Conservation (phyloP, 345 rosid species). For the Eucalyptus sp. region DNA sequence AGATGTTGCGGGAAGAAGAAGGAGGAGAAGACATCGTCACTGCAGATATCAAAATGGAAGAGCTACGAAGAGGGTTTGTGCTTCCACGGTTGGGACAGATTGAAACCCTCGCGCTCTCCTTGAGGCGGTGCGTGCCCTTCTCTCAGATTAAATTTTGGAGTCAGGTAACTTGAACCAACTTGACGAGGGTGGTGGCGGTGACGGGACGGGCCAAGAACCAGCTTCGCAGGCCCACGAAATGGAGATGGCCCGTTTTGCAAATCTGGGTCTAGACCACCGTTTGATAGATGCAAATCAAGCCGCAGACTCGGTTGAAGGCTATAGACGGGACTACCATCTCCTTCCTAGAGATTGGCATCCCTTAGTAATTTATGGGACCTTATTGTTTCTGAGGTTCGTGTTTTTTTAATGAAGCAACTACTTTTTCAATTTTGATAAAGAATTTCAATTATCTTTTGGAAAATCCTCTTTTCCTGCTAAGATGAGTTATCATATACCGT, state of each 20-base stretch:
- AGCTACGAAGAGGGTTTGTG: no score
- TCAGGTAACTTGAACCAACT: fast-evolving
- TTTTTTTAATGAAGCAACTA: neutral
- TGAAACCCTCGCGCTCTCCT: fast-evolving
- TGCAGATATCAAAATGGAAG: neutral
- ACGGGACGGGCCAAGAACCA: no score
- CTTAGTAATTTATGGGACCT: no score
- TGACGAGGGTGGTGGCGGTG: no score
- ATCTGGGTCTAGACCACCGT: no score
- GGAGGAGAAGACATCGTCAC: neutral
- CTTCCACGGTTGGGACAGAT: no score
- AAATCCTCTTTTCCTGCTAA: fast-evolving
- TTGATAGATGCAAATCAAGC: no score
- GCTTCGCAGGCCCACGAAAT: fast-evolving
- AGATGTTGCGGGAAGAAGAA: neutral
- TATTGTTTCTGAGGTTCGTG: fast-evolving
- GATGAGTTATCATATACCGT: neutral
- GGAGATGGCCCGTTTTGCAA: fast-evolving
- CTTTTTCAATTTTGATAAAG: neutral
- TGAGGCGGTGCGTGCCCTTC: no score
- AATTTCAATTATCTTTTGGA: no score
- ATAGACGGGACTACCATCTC: no score
- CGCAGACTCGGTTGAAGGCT: fast-evolving
- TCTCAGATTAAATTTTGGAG: no score
- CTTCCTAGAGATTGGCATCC: fast-evolving